Evolutionary conservation across 202 grass and related monocot genomes (phyloP), one percentile per base, ranked within the genome.

Genomic region (Schoenoplectus tabernaemontani): DNA sequence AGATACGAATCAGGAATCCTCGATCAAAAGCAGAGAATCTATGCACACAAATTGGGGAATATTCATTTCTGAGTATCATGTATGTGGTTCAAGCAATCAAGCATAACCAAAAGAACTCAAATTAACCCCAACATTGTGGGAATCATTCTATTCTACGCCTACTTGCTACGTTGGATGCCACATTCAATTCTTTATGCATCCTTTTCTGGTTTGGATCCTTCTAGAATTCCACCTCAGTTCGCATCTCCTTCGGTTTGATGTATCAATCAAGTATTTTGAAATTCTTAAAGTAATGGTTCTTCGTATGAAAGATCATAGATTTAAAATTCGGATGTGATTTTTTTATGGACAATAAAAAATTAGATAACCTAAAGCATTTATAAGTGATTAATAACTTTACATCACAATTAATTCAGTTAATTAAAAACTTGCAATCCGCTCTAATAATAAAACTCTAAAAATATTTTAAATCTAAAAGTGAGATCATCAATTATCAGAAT

Each of bases 1-100:
- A 54, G 70, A 53, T 51, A n/a, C 70, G 70, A 74, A 74, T 53
- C 46, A 74, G 44, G 70, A 54, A 74, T 74, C 70, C 15, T 53
- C 13, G 46, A 36, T 9, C 13, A 53, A 56, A 74, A 32, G 26
- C 42, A 74, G 7, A 53, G 15, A 50, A 74, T 74, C 46, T 53
- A 34, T 54, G 24, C 70, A 46, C 70, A 54, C 43, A 53, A 74
- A 33, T 54, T n/a, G 37, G 7, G 1, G 17, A 33, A 50, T 28
- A 73, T 50, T 28, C 67, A 28, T 47, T 48, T 26, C 0, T 12
- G 6, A 17, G 65, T 24, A 15, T 70, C 38, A 28, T 73, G n/a
- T 34, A 9, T 15, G 67, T 71, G 68, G 43, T 0, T 67, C 0
- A 17, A 3, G 36, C 36, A n/a, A n/a, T n/a, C n/a, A n/a, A n/a